Percentiles rank a stretch among this genome's conserved stretches.
Evolutionary conservation across 176 grass and related monocot species (phyloP).

Genomic region (Lolium perenne): DNA sequence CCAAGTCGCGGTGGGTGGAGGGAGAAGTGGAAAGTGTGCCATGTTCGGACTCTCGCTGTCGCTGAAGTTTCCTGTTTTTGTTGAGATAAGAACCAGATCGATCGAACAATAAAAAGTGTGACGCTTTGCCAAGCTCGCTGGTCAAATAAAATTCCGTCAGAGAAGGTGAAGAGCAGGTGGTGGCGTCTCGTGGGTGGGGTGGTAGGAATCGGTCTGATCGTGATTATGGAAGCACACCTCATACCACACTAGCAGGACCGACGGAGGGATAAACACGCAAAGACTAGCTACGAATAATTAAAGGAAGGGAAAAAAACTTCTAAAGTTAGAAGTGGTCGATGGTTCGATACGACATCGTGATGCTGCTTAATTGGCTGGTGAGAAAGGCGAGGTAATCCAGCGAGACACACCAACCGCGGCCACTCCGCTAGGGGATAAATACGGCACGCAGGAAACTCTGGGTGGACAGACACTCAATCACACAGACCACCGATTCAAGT

Average conservation of each 20-base stretch:
- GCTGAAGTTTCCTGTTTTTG: not conserved
- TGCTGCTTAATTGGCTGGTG: not conserved
- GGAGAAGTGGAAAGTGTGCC: not conserved
- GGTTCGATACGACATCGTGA: not conserved
- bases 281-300: not conserved
- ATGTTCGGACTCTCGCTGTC: not conserved
- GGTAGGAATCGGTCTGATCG: not conserved
- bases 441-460: not conserved
- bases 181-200: too few relatives aligned
- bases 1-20: not conserved
- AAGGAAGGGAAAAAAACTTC: not conserved
- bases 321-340: not conserved
- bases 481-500: not conserved
- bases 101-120: not conserved
- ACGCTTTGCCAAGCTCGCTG: not conserved
- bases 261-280: not conserved
- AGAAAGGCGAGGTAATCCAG: not conserved
- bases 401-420: constrained; percentile 21
- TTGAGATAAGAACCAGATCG: not conserved
- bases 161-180: not conserved
- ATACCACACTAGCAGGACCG: too few relatives aligned
- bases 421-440: not conserved
- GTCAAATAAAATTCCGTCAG: not conserved
- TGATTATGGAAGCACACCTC: not conserved
- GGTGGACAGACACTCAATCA: not conserved